Percentiles rank a stretch among this genome's conserved stretches.
These are phyloP conservation scores for Nitzschia palea DNA, from an alignment of 108 stramenopile species.

Conservation along the genomic window DNA sequence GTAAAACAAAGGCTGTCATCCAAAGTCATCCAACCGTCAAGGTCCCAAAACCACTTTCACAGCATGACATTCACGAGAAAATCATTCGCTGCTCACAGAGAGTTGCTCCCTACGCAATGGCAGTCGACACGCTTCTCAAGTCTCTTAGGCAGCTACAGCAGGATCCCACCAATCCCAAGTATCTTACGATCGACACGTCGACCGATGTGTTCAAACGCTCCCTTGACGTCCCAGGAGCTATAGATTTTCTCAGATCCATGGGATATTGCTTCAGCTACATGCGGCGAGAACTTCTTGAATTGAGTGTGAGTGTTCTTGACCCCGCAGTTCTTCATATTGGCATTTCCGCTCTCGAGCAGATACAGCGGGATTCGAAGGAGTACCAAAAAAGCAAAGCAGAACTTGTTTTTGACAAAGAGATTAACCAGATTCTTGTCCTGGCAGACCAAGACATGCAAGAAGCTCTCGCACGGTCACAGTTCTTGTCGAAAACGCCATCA, in stretches of 20 bases:
- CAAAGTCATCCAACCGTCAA: conserved; percentile 58
- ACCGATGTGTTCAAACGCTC: conserved; percentile 53
- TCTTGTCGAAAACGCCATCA: conserved; percentile 56
- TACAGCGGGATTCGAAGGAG: conserved; percentile 42
- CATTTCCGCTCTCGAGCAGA: conserved; percentile 77
- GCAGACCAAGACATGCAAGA: conserved; percentile 32
- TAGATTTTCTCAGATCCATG: conserved; percentile 74
- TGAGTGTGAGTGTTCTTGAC: conserved; percentile 54
- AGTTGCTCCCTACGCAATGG: conserved; percentile 59
- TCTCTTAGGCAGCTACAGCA: conserved; percentile 51
- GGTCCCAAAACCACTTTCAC: conserved; percentile 63
- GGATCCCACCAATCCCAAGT: conserved; percentile 57
- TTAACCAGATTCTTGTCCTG: conserved; percentile 26
- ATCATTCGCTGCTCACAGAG: conserved; percentile 72
- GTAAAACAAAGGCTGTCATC: neutral
- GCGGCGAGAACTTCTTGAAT: conserved; percentile 47
- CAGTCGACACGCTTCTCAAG: conserved; percentile 73
- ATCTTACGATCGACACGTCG: conserved; percentile 61
- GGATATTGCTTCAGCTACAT: conserved; percentile 49
- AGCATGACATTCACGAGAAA: conserved; percentile 80
- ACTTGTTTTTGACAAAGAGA: conserved; percentile 33
- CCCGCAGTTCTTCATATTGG: conserved; percentile 74
- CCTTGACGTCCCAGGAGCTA: conserved; percentile 71
- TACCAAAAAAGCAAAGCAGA: conserved; percentile 53
- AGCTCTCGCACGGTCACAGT: conserved; percentile 37